Evolutionary conservation across 805 yeast genomes (phyloP).

Genomic region (Ogataea pignaliae): DNA sequence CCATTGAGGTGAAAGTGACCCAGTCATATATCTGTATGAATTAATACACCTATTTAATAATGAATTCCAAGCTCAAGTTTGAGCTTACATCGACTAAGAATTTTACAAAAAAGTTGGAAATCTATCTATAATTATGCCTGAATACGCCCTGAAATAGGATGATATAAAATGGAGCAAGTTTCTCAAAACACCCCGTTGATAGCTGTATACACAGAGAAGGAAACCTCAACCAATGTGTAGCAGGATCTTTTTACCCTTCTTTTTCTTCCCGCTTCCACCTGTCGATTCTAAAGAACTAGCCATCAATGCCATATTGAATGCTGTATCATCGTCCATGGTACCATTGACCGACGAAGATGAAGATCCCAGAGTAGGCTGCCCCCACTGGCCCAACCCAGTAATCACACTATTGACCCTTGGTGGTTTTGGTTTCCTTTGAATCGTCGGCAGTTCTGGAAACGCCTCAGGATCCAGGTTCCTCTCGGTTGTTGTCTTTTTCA

Average conservation of each 20-base stretch:
- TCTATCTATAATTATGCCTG: too few species aligned
- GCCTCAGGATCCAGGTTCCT: slow-evolving; percentile 12
- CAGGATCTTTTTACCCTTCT: slow-evolving; percentile 50
- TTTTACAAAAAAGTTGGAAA: too few species aligned
- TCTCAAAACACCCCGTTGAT: not conserved
- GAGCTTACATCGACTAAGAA: too few species aligned
- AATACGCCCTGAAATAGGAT: too few species aligned
- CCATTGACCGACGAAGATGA: slow-evolving; percentile 1
- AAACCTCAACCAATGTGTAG: slow-evolving; percentile 43
- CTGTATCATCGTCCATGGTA: slow-evolving; percentile 12
- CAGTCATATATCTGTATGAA: not conserved
- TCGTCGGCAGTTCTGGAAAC: slow-evolving; percentile 36
- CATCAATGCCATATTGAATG: slow-evolving; percentile 19
- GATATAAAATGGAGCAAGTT: too few species aligned
- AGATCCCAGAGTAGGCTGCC: slow-evolving; percentile 6
- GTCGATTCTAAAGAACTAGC: slow-evolving; percentile 13
- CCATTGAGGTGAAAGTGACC: slow-evolving; percentile 48
- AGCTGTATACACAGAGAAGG: not conserved
- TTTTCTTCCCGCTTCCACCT: slow-evolving; percentile 30
- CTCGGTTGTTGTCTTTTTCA: not conserved
- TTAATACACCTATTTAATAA: too few species aligned
- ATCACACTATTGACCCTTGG: slow-evolving; percentile 57
- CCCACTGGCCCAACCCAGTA: slow-evolving; percentile 31
- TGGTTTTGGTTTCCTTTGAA: slow-evolving; percentile 38
- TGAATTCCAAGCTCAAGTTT: too few species aligned